Conservation (phyloP, 1,139 yeast genomes). For the Pichia sp. region DNA sequence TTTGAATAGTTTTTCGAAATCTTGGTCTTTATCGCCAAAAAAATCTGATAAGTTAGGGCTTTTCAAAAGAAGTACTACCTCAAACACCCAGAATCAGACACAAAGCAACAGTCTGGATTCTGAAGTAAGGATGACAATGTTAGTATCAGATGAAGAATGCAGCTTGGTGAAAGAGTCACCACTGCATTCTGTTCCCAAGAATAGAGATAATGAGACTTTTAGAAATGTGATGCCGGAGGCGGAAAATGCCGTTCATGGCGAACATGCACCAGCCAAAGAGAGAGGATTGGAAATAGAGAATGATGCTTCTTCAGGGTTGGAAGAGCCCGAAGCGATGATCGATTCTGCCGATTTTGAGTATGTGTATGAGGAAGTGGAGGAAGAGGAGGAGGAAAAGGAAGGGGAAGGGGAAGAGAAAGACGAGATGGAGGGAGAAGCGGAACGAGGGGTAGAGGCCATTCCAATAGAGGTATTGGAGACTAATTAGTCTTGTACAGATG, state of each 20-base stretch:
- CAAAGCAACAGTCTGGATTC: no score
- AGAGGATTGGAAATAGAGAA: background rate
- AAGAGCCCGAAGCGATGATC: background rate
- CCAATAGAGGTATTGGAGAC: constrained; percentile 2
- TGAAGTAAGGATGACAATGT: no score
- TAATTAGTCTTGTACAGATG: background rate
- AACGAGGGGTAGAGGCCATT: no score
- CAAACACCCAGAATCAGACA: no score
- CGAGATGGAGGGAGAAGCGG: no score
- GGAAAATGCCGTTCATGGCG: no score
- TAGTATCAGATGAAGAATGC: no score
- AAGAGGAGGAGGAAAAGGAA: constrained; percentile 8
- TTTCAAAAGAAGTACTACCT: background rate
- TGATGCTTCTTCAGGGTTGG: background rate
- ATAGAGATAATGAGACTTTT: no score
- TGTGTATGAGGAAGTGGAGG: constrained; percentile 2
- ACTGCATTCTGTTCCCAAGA: no score
- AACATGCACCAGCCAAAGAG: background rate
- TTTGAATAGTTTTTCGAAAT: constrained; percentile 4
- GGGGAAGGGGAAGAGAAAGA: constrained; percentile 1
- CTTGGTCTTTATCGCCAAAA: constrained; percentile 2
- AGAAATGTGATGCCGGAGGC: no score
- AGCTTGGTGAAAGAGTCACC: no score
- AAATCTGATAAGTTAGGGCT: constrained; percentile 3
- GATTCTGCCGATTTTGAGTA: constrained; percentile 17